A percentile compares a stretch with the other conserved stretches of the same genome.
Conservation (phyloP, 768 basidiomycete species). For the Lactarius pseudohatsudake region DNA sequence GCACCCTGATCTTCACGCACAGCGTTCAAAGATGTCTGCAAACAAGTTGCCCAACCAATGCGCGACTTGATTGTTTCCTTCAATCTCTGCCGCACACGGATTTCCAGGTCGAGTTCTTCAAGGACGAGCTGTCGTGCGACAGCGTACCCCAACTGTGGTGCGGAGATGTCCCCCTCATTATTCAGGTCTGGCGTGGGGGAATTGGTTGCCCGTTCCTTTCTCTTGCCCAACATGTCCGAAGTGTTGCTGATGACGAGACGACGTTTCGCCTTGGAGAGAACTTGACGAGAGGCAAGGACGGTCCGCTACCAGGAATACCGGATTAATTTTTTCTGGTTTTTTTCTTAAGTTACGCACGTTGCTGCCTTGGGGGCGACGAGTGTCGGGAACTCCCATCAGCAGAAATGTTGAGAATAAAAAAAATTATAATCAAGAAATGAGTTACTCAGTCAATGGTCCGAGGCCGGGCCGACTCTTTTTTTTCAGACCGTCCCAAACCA, state of each 20-base stretch:
- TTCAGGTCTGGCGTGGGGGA: not conserved
- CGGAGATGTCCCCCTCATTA: not conserved
- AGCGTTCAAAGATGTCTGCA: slow-evolving; percentile 37
- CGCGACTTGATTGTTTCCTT: slow-evolving; percentile 45
- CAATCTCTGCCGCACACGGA: slow-evolving; percentile 44
- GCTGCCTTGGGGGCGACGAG: too few species aligned
- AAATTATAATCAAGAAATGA: too few species aligned
- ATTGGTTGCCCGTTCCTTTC: not conserved
- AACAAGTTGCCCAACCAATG: slow-evolving; percentile 48
- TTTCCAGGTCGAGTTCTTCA: slow-evolving; percentile 47
- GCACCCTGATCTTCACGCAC: slow-evolving; percentile 6
- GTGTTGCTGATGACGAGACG: not conserved
- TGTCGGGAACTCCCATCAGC: too few species aligned
- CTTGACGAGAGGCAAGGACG: not conserved
- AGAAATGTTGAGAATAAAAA: too few species aligned
- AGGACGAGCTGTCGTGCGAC: slow-evolving; percentile 32
- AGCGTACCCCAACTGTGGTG: not conserved
- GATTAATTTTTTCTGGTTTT: too few species aligned
- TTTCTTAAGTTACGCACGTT: too few species aligned
- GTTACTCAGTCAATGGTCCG: too few species aligned
- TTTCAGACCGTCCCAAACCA: not conserved
- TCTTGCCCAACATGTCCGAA: not conserved
- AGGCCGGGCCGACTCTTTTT: not conserved
- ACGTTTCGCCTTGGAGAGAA: not conserved
- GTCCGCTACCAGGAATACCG: not conserved